Evolutionary conservation across 2,329 filamentous ascomycete species (phyloP).

Genomic region (Colletotrichum tanaceti): DNA sequence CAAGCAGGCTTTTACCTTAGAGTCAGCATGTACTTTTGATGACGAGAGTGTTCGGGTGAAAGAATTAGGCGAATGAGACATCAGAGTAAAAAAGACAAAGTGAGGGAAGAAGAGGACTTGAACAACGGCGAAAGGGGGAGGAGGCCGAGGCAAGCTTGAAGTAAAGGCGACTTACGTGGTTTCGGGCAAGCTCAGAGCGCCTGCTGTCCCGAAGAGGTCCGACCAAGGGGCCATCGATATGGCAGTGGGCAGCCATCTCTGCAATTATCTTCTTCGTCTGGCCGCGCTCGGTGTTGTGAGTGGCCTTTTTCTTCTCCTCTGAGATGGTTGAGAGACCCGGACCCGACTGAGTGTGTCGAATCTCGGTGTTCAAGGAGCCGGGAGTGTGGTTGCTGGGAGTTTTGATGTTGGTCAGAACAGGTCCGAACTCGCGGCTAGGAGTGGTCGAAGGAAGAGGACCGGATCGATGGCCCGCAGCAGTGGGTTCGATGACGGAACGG

Average conservation of each 20-base stretch:
- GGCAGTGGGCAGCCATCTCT: constrained; percentile 39
- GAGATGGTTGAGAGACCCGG: constrained; percentile 17
- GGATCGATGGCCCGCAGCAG: constrained; percentile 22
- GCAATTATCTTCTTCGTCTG: constrained; percentile 11
- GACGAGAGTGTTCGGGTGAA: background rate
- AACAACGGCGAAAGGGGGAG: background rate
- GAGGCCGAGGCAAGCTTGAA: background rate
- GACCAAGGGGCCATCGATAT: constrained; percentile 38
- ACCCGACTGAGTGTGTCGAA: constrained; percentile 1
- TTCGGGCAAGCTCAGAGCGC: constrained; percentile 36
- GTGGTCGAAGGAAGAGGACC: constrained; percentile 5
- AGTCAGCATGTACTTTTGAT: constrained; percentile 1
- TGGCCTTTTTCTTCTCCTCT: constrained; percentile 15
- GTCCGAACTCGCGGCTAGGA: constrained; percentile 9
- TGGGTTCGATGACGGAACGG: constrained; percentile 14
- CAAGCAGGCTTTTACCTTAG: constrained; percentile 36
- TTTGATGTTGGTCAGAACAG: constrained; percentile 4
- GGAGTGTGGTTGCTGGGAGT: constrained; percentile 9
- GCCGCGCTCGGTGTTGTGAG: background rate
- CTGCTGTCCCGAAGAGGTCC: constrained; percentile 40
- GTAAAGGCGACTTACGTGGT: constrained; percentile 36
- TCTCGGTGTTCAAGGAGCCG: constrained; percentile 5
- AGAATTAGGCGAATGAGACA: background rate
- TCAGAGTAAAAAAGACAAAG: background rate
- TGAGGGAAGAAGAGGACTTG: background rate